Percentiles rank a stretch among this genome's conserved stretches.
phyloP scores from a whole-genome alignment of 257 asterid species.

The Jaltomata sinuosa region DNA sequence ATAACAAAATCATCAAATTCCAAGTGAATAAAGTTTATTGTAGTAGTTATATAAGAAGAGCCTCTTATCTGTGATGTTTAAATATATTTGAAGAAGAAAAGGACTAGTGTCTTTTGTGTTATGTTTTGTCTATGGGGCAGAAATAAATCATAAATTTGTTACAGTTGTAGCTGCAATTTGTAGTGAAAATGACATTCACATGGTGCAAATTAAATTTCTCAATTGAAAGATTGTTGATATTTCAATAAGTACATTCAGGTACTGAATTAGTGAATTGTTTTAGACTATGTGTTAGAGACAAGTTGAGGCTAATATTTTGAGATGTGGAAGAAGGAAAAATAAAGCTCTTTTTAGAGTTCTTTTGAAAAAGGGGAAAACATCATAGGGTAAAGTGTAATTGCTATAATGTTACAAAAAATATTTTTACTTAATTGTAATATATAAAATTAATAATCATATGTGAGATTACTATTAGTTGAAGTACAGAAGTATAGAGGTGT shows the following conservation, averaged over 20 bases:
- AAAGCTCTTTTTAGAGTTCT: neutral
- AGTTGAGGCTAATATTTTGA: neutral
- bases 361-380: neutral
- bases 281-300: neutral
- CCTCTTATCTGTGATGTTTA: neutral
- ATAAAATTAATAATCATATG: neutral
- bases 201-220: constrained; percentile 18
- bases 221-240: neutral
- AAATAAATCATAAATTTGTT: neutral
- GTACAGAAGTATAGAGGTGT: neutral
- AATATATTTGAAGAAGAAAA: neutral
- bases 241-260: neutral
- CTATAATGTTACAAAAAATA: neutral
- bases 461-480: neutral
- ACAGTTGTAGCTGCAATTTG: constrained; percentile 11
- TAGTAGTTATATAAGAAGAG: neutral
- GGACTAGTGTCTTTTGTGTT: neutral
- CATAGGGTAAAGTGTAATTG: too few species aligned
- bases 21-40: neutral
- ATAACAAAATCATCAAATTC: neutral
- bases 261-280: neutral
- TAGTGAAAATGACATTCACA: constrained; percentile 39
- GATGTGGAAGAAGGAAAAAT: neutral
- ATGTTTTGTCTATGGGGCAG: neutral
- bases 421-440: neutral